Evolutionary conservation across 768 basidiomycete genomes (phyloP), one percentile per base, ranked within the genome.

Genomic region (Tulasnella calospora): DNA sequence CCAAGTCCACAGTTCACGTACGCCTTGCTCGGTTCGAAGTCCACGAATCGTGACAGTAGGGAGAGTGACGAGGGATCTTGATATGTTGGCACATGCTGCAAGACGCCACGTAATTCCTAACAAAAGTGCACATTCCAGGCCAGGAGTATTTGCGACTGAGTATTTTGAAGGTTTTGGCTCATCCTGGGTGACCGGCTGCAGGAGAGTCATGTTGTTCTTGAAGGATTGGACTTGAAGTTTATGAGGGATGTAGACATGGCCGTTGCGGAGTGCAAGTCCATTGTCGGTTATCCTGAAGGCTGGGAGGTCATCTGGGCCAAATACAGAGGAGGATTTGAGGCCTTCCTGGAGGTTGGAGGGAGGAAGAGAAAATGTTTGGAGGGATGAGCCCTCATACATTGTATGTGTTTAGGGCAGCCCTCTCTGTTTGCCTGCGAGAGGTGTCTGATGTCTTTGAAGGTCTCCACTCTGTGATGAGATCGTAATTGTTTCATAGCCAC

Each of bases 131-230:
- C 41, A 85, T 79, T 3, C 79, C 73, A 2, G 83, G 87, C 87
- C 87, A 89, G 2, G 82, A 86, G 80, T 85, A 88, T 57, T 87
- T 82, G 6, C 84, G 81, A 0, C 55, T 67, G 4, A 88, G 79
- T 1, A 84, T 77, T 6, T 83, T 80, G 12, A 82, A 75, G 0
- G 87, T 88, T 21, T 81, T 81, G 2, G 78, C 80, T 17, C 80
- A 82, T 3, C 88, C 87, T 9, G 83, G 86, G 74, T 89, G 88
- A 15, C 88, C 87, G 38, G 83, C 83, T 33, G 84, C 72, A 2
- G 83, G 80, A 30, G 80, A 76, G 77, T 89, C 85, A 80, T 88
- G 88, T 27, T 81, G 81, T 8, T 77, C 78, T 13, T 83, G 79
- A 9, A 87, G 76, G 81, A 67, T 84, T 47, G 77, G 35, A 78